A percentile compares a stretch with the other conserved stretches of the same genome.
These are phyloP conservation scores for Fraxinus latifolia DNA, from an alignment of 305 asterid genomes.

Conservation along the genomic window DNA sequence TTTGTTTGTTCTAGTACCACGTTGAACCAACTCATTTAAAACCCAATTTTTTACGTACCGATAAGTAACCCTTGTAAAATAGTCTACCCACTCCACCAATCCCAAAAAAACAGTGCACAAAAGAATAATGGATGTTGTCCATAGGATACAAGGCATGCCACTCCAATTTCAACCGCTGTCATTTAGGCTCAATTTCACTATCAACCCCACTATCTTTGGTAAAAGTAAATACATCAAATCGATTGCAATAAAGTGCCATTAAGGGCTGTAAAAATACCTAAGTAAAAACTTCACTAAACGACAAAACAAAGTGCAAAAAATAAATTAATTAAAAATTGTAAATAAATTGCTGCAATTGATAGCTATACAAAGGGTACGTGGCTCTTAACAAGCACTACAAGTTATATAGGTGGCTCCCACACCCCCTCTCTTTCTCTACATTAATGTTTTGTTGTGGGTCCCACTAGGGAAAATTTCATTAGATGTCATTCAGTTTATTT, in stretches of 20 bases:
- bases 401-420: conserved; percentile 25
- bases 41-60: background rate
- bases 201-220: background rate
- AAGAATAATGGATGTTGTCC: conserved; percentile 12
- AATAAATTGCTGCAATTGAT: conserved; percentile 22
- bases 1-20: background rate
- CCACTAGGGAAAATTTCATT: background rate
- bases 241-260: conserved; percentile 29
- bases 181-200: background rate
- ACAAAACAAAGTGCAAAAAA: conserved; percentile 16
- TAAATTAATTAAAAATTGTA: background rate
- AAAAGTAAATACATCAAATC: conserved; percentile 10
- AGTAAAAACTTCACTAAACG: conserved; percentile 29
- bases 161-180: conserved; percentile 21
- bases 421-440: background rate
- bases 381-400: conserved; percentile 51
- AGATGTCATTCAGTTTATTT: background rate
- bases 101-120: background rate
- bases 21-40: background rate
- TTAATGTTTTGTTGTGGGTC: background rate
- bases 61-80: background rate
- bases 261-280: conserved; percentile 20
- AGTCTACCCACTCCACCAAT: background rate
- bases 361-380: conserved; percentile 51
- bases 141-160: background rate